Evolutionary conservation across 1,284 basidiomycete genomes (phyloP).

Genomic region (Ganoderma lucidum): DNA sequence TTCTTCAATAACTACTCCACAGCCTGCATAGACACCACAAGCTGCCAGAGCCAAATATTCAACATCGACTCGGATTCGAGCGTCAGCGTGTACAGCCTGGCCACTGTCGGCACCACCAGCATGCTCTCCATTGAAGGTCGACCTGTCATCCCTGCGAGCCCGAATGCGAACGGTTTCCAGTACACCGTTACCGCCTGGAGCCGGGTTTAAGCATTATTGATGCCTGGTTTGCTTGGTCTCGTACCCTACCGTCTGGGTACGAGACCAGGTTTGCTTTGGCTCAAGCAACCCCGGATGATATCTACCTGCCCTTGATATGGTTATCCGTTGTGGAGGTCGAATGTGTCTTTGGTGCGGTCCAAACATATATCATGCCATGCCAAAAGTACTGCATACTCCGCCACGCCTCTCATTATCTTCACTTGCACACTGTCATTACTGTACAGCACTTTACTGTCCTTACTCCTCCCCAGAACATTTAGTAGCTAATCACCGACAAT

Average conservation of each 20-base stretch:
- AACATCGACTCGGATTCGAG: constrained; percentile 52
- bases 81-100: constrained; percentile 9
- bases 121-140: constrained; percentile 61
- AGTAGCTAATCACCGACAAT: not conserved
- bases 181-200: constrained; percentile 69
- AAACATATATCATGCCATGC: not conserved
- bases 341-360: not conserved
- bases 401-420: not conserved
- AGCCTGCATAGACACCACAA: constrained; percentile 52
- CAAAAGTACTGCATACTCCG: not conserved
- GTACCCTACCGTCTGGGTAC: too few relatives aligned
- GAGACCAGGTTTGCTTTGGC: not conserved
- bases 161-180: constrained; percentile 67
- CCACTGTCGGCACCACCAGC: constrained; percentile 61
- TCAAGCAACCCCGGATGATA: not conserved
- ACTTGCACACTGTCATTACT: not conserved
- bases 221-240: not conserved
- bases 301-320: too few relatives aligned
- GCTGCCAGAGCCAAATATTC: constrained; percentile 68
- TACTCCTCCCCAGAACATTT: not conserved
- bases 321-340: not conserved
- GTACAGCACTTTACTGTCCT: not conserved
- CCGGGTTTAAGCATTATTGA: constrained; percentile 19
- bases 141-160: constrained; percentile 53
- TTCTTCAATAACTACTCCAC: constrained; percentile 58